Conservation (phyloP, 2,329 filamentous ascomycete genomes). For the Waltergamsia citrina region DNA sequence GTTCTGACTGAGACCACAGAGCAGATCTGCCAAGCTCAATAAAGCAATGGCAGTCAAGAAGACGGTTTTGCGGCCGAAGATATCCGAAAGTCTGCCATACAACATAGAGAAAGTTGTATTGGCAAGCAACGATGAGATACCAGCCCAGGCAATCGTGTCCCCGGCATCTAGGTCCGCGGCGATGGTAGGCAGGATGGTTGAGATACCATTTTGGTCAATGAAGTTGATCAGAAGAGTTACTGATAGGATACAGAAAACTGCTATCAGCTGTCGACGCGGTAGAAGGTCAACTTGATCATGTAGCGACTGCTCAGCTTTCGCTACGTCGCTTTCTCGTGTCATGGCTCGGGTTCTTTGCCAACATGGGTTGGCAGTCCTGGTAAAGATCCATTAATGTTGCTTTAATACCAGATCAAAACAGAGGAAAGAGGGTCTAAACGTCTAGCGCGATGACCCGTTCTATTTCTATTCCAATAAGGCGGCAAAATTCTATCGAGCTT, state of each 20-base stretch:
- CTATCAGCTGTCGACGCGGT: constrained; percentile 35
- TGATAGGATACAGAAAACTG: constrained; percentile 34
- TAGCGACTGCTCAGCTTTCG: constrained; percentile 29
- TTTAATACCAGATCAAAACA: too few relatives aligned
- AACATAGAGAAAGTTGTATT: constrained; percentile 56
- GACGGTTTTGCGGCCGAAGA: constrained; percentile 50
- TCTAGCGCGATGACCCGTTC: too few relatives aligned
- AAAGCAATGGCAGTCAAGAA: constrained; percentile 42
- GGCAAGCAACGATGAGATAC: constrained; percentile 41
- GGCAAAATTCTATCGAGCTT: too few relatives aligned
- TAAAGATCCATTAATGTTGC: too few relatives aligned
- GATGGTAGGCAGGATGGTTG: constrained; percentile 39
- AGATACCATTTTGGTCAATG: constrained; percentile 48
- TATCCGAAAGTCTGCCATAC: constrained; percentile 52
- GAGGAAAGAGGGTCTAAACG: too few relatives aligned
- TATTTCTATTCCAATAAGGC: too few relatives aligned
- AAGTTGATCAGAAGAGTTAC: constrained; percentile 44
- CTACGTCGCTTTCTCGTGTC: constrained; percentile 3
- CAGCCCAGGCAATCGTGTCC: constrained; percentile 46
- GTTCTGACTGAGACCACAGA: constrained; percentile 47
- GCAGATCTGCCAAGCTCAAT: constrained; percentile 45
- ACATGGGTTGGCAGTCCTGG: too few relatives aligned
- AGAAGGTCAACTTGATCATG: constrained; percentile 50
- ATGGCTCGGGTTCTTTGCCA: background rate
- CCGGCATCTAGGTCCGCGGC: constrained; percentile 32